Conservation (phyloP, 306 rosid genomes). For the Fagus crenata region DNA sequence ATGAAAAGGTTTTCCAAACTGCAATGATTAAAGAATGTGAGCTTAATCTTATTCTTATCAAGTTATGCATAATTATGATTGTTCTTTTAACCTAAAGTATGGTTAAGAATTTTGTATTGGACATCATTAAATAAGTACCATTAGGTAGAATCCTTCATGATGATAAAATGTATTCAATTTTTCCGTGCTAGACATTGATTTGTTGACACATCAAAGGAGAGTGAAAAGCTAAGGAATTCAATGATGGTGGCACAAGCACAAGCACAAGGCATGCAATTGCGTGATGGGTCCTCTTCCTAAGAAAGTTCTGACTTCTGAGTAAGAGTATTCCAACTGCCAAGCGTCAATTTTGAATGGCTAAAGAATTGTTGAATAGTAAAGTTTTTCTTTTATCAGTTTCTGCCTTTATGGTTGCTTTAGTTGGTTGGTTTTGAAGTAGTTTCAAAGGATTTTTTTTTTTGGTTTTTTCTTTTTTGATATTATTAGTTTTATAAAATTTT, state of each 20-base stretch:
- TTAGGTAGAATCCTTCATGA: conserved; percentile 8
- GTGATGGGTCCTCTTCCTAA: conserved; percentile 25
- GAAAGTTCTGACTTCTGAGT: background rate
- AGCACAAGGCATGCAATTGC: conserved; percentile 20
- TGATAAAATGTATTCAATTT: background rate
- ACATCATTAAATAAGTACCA: background rate
- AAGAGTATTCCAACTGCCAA: too few species aligned
- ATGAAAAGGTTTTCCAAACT: background rate
- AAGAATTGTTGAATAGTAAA: too few species aligned
- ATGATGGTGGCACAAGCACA: conserved; percentile 19
- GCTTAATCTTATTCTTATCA: background rate
- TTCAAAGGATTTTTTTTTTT: too few species aligned
- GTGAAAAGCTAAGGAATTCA: conserved; percentile 24
- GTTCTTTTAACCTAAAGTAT: background rate
- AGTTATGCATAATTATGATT: conserved; percentile 7
- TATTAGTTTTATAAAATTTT: too few species aligned
- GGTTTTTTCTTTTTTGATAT: too few species aligned
- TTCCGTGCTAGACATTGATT: conserved; percentile 32
- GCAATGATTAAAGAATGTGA: conserved; percentile 1
- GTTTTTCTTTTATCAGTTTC: too few species aligned
- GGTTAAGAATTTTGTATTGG: conserved; percentile 6
- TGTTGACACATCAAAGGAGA: conserved; percentile 34
- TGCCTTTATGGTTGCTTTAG: too few species aligned
- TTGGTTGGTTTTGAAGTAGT: too few species aligned
- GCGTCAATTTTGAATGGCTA: too few species aligned